Base-by-base conservation (phyloP, 176 grass and related monocot species). In the Secale cereale region DNA sequence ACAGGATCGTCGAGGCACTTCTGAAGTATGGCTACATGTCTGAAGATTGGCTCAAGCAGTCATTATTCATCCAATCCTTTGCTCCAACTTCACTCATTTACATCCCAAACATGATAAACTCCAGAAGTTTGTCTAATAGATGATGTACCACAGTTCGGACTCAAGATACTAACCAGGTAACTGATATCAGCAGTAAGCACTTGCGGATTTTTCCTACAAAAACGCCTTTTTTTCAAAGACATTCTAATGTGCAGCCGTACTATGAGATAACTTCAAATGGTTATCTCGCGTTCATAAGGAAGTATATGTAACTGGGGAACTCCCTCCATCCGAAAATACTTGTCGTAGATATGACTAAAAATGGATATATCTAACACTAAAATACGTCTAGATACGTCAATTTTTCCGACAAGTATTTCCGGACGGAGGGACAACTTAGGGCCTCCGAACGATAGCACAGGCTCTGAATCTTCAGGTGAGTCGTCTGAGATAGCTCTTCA, bases 131-230 rank as follows among this genome's bases (percentile, higher is more conserved):
- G 94, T 41, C 70, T 97, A 52, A 92, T 97, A 6, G 94, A 87
- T 48, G 80, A 35, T 35, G 87, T 15, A 67, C 83, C 22, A 80
- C 60, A 16, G 56, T 77, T n/a, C 88, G 76, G 77, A 97, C 91
- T 63, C 89, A 94, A 86, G 91, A 97, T 60, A 97, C 91, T 6
- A 88, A 97, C 31, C 91, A 94, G 94, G 91, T 94, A 37, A 39
- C 37, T 39, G 10, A 28, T 27, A 23, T 59, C 62, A 48, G 8
- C 15, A 79, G 37, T 45, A 23, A 66, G 19, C 6, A 48, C 17
- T 8, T 17, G n/a, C 17, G 14, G 2, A 4, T 46, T 32, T 41
- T 43, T 20, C 25, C 27, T 59, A 25, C 56, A 10, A 29, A 74
- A 30, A 11, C 26, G 5, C 36, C 37, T 39, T 59, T 6, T 61